phyloP scores from a whole-genome alignment of 2,329 filamentous ascomycete genomes.

The Fusarium sp. region DNA sequence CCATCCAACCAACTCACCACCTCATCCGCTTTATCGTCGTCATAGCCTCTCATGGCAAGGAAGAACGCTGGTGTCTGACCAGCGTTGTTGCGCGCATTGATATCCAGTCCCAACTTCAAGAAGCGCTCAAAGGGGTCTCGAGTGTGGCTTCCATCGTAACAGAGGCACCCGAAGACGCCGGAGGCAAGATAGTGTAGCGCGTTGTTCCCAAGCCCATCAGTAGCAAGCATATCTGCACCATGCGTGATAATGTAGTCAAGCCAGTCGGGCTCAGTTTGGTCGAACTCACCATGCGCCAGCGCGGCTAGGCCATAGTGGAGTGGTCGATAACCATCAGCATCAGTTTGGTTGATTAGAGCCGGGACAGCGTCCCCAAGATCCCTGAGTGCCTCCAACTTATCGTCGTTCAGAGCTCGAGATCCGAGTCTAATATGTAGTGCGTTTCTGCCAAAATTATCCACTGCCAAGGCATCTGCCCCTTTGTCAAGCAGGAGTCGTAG shows the following conservation, averaged over 20 bases:
- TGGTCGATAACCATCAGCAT: constrained; percentile 29
- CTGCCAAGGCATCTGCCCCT: constrained; percentile 23
- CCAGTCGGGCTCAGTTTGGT: not conserved
- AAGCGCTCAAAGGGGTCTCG: constrained; percentile 10
- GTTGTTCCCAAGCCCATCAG: constrained; percentile 23
- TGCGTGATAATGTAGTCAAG: constrained; percentile 20
- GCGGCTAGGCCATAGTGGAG: constrained; percentile 28
- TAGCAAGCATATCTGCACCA: constrained; percentile 17
- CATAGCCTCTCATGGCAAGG: not conserved
- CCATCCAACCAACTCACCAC: constrained; percentile 14
- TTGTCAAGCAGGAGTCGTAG: constrained; percentile 14
- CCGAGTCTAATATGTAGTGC: constrained; percentile 23
- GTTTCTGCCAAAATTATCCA: constrained; percentile 27
- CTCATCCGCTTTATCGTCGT: not conserved
- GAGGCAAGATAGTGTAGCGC: constrained; percentile 22
- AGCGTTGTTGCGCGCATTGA: constrained; percentile 31
- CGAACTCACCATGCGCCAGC: not conserved
- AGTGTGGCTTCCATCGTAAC: not conserved
- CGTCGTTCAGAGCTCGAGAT: not conserved
- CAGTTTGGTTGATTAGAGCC: constrained; percentile 22
- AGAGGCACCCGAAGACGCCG: not conserved
- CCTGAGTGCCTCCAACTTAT: constrained; percentile 1
- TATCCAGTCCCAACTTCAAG: constrained; percentile 14
- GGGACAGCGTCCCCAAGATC: not conserved
- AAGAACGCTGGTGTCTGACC: constrained; percentile 25